A percentile compares a stretch with the other conserved stretches of the same genome.
Conservation (phyloP, 805 yeast species). For the Saturnispora diversa region DNA sequence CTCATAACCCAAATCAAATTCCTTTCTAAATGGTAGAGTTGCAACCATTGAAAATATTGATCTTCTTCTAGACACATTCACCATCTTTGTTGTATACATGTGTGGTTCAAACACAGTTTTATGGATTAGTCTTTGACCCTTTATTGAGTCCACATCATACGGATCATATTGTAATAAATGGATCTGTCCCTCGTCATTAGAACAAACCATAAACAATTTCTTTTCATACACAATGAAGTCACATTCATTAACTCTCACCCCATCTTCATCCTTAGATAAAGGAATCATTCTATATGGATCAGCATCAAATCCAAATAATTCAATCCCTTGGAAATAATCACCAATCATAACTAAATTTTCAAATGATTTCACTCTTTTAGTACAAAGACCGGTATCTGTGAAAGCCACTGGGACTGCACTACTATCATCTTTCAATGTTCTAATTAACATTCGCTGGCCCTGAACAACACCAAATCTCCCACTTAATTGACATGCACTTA, state of each 20-base stretch:
- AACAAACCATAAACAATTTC: slow-evolving; percentile 55
- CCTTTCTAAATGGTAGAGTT: slow-evolving; percentile 25
- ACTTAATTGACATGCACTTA: slow-evolving; percentile 67
- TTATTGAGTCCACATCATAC: slow-evolving; percentile 73
- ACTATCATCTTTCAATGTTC: slow-evolving; percentile 71
- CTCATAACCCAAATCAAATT: slow-evolving; percentile 37
- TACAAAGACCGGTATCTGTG: slow-evolving; percentile 72
- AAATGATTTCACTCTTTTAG: slow-evolving; percentile 71
- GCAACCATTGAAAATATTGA: slow-evolving; percentile 26
- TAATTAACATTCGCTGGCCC: slow-evolving; percentile 71
- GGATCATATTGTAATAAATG: slow-evolving; percentile 85
- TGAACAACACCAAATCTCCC: slow-evolving; percentile 81
- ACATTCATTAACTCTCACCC: slow-evolving; percentile 57
- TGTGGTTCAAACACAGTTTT: slow-evolving; percentile 67
- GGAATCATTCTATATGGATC: slow-evolving; percentile 85
- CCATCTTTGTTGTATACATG: slow-evolving; percentile 48
- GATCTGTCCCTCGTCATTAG: slow-evolving; percentile 59
- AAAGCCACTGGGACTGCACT: slow-evolving; percentile 91
- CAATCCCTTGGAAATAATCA: slow-evolving; percentile 68
- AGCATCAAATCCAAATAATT: slow-evolving; percentile 85
- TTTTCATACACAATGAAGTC: slow-evolving; percentile 71
- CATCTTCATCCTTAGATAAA: slow-evolving; percentile 64
- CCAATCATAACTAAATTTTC: slow-evolving; percentile 78
- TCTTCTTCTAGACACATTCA: slow-evolving; percentile 34
- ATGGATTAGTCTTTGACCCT: slow-evolving; percentile 69